phyloP scores from a whole-genome alignment of 78 protist species.

The Pigoraptor vietnamica region DNA sequence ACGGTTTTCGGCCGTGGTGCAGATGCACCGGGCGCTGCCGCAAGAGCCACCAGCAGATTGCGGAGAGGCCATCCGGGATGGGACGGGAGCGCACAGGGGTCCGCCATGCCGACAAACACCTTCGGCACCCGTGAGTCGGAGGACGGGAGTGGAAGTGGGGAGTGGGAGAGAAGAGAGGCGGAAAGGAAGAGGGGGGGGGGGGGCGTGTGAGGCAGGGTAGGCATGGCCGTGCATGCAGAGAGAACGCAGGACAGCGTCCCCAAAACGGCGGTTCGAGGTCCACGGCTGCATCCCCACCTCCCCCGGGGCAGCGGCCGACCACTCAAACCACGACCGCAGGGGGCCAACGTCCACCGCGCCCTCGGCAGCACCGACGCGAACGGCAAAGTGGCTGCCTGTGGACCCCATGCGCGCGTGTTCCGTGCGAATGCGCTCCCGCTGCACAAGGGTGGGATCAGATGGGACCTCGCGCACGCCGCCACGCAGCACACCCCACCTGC shows the following conservation, averaged over 20 bases:
- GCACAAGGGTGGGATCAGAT: background rate
- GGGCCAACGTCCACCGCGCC: background rate
- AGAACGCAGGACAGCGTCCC: background rate
- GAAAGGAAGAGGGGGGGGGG: too few relatives aligned
- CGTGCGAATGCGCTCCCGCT: background rate
- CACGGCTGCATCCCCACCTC: background rate
- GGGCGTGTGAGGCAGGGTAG: too few relatives aligned
- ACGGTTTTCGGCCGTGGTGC: background rate
- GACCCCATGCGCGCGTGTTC: background rate
- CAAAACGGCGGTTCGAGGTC: background rate
- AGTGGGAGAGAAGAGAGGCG: background rate
- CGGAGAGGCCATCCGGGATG: constrained; percentile 88
- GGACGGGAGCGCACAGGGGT: constrained; percentile 37
- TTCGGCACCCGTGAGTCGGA: too few relatives aligned
- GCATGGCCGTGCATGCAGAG: too few relatives aligned
- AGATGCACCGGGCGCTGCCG: background rate
- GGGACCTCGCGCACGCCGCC: background rate
- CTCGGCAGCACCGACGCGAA: background rate
- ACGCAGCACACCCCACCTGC: background rate
- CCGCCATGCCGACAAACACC: constrained; percentile 23
- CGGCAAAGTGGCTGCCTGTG: background rate
- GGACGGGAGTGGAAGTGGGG: background rate
- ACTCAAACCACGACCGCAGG: background rate
- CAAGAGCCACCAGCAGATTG: constrained; percentile 40
- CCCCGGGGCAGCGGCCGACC: background rate